phyloP scores from a whole-genome alignment of 2,329 filamentous ascomycete genomes.

The Elsinoe fawcettii region DNA sequence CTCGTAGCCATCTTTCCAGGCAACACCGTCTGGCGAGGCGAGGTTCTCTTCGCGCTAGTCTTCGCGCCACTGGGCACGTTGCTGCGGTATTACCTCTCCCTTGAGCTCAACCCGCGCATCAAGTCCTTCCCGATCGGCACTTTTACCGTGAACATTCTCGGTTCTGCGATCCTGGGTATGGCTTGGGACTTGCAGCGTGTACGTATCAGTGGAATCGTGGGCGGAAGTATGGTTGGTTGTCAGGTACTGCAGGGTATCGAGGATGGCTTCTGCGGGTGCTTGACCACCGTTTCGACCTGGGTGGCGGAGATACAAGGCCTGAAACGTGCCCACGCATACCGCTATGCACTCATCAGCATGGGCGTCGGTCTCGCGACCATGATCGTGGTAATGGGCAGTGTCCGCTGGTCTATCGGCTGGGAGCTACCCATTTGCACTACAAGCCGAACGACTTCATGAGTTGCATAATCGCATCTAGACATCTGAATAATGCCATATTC shows the following conservation, averaged over 20 bases:
- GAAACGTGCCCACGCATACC: constrained; percentile 51
- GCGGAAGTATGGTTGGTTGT: constrained; percentile 36
- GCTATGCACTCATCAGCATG: constrained; percentile 59
- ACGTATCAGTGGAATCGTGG: constrained; percentile 29
- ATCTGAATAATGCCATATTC: neutral
- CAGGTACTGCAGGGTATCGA: constrained; percentile 41
- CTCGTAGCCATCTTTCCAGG: constrained; percentile 66
- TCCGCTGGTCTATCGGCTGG: constrained; percentile 57
- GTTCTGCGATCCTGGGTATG: constrained; percentile 67
- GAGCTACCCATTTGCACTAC: constrained; percentile 30
- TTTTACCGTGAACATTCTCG: constrained; percentile 71
- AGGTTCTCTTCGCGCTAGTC: constrained; percentile 66
- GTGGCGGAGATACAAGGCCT: constrained; percentile 37
- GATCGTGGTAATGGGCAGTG: constrained; percentile 65
- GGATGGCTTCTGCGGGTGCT: constrained; percentile 42
- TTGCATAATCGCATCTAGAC: neutral
- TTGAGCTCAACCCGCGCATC: constrained; percentile 60
- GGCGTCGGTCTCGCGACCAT: constrained; percentile 50
- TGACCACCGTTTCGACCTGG: constrained; percentile 44
- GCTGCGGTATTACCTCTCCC: constrained; percentile 62
- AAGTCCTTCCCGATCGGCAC: constrained; percentile 75
- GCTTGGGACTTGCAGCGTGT: constrained; percentile 71
- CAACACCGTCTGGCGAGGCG: constrained; percentile 62
- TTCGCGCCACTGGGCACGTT: constrained; percentile 79
- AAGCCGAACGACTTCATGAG: constrained; percentile 16